phyloP scores from a whole-genome alignment of 306 rosid species.

The Crotalaria pallida region DNA sequence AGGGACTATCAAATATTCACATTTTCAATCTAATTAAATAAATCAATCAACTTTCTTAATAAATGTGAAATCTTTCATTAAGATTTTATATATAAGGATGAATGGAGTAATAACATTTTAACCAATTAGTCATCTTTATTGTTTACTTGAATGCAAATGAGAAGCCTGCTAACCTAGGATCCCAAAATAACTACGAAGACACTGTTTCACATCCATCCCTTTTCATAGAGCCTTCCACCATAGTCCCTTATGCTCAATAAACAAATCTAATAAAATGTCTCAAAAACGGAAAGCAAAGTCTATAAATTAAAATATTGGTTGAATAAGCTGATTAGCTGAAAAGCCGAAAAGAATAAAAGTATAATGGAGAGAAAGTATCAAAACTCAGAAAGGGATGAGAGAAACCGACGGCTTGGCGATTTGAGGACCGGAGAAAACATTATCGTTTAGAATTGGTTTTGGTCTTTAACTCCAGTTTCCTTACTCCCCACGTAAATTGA shows the following conservation, averaged over 20 bases:
- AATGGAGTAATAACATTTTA: too few relatives aligned
- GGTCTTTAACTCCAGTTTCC: background rate
- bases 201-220: background rate
- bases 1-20: too few relatives aligned
- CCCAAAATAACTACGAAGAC: background rate
- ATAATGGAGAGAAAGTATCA: background rate
- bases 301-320: background rate
- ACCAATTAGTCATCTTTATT: background rate
- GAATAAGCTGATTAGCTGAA: background rate
- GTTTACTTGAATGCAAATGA: background rate
- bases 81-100: too few relatives aligned
- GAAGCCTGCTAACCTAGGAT: background rate
- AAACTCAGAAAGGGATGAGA: background rate
- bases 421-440: background rate
- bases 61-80: too few relatives aligned
- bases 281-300: background rate
- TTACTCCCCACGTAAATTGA: conserved; percentile 26
- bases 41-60: too few relatives aligned
- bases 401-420: background rate
- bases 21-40: too few relatives aligned
- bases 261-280: background rate
- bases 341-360: background rate
- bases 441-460: background rate
- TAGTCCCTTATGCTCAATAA: background rate
- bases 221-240: conserved; percentile 9